phyloP scores from a whole-genome alignment of 1,284 basidiomycete genomes.

The Cutaneotrichosporon daszewskae region DNA sequence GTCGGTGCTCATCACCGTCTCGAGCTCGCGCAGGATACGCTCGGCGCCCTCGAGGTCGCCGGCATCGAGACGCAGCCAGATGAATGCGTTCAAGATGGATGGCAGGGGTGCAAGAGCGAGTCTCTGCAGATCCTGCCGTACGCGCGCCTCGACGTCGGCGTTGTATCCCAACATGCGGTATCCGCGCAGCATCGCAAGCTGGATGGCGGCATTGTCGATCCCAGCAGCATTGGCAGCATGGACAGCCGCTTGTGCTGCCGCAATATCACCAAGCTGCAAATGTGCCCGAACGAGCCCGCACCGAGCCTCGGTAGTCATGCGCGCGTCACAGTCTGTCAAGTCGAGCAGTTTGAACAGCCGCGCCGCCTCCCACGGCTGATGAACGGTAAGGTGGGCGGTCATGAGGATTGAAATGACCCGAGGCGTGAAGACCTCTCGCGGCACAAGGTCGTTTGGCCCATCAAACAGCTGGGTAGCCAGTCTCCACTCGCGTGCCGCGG shows the following conservation, averaged over 20 bases:
- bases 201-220: constrained; percentile 6
- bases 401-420: constrained; percentile 19
- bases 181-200: constrained; percentile 33
- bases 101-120: constrained; percentile 17
- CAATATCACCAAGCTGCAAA: constrained; percentile 25
- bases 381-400: constrained; percentile 24
- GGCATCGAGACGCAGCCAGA: constrained; percentile 25
- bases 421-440: constrained; percentile 15
- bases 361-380: constrained; percentile 22
- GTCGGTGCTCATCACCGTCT: constrained; percentile 3
- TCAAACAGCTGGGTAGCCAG: constrained; percentile 18
- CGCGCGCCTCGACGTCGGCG: constrained; percentile 24
- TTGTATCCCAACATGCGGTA: constrained; percentile 29
- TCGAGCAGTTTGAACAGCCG: constrained; percentile 17
- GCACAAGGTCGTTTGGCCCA: constrained; percentile 2
- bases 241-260: constrained; percentile 4
- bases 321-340: background rate
- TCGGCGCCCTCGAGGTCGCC: constrained; percentile 23
- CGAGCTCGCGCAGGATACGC: constrained; percentile 20
- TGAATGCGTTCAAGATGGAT: constrained; percentile 30
- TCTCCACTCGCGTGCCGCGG: constrained; percentile 15
- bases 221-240: background rate
- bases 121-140: constrained; percentile 21
- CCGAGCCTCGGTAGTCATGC: background rate
- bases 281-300: constrained; percentile 25